Conservation (phyloP, 805 yeast species). For the Wickerhamiella azymoides region DNA sequence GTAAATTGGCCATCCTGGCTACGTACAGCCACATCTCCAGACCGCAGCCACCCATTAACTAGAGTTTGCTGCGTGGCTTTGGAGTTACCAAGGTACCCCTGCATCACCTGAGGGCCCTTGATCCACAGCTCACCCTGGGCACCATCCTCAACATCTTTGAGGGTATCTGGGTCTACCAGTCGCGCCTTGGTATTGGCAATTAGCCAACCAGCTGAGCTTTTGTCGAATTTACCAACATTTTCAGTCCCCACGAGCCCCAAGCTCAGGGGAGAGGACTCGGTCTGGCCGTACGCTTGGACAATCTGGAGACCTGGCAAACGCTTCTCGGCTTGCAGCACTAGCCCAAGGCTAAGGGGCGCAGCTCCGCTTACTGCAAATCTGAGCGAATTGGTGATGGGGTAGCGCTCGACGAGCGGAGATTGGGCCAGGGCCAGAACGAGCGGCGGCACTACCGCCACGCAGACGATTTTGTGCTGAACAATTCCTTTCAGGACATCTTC, state of each 20-base stretch:
- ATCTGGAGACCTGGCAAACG: constrained; percentile 2
- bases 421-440: constrained; percentile 33
- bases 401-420: constrained; percentile 31
- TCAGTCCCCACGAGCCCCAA: neutral
- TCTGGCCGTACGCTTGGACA: constrained; percentile 30
- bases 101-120: constrained; percentile 41
- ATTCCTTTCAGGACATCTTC: constrained; percentile 19
- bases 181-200: constrained; percentile 35
- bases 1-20: constrained; percentile 28
- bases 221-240: constrained; percentile 22
- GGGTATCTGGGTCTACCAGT: constrained; percentile 25
- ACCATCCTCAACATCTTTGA: constrained; percentile 32
- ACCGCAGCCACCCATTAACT: constrained; percentile 41
- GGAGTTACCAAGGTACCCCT: constrained; percentile 34
- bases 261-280: constrained; percentile 48
- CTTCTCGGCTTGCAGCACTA: neutral
- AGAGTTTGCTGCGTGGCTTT: constrained; percentile 34
- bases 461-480: constrained; percentile 24
- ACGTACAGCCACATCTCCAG: constrained; percentile 39
- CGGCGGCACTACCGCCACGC: constrained; percentile 30
- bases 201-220: constrained; percentile 33
- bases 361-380: constrained; percentile 32
- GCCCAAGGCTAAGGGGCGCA: constrained; percentile 27
- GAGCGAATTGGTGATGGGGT: constrained; percentile 29
- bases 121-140: constrained; percentile 38